Conservation (phyloP, 2,329 filamentous ascomycete species). For the Diplodia mutila region DNA sequence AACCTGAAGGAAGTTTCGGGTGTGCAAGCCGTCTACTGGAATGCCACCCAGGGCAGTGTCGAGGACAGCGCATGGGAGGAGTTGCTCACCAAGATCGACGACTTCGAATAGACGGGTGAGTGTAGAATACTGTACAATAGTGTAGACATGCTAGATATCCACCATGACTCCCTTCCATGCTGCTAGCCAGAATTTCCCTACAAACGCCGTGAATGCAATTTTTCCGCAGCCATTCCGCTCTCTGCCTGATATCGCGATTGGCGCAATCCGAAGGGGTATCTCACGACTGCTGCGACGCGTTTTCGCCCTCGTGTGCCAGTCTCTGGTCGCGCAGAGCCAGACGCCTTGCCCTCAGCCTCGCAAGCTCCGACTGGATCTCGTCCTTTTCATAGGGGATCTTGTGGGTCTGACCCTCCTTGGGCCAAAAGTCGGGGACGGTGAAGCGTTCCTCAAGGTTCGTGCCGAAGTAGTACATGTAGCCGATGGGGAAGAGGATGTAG, state of each 20-base stretch:
- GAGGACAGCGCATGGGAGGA: conserved; percentile 45
- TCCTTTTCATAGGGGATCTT: conserved; percentile 76
- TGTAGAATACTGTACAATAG: conserved; percentile 18
- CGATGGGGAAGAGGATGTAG: conserved; percentile 98
- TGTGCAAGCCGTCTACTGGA: conserved; percentile 80
- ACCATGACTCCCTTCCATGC: conserved; percentile 21
- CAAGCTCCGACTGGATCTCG: conserved; percentile 81
- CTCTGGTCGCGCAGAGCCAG: conserved; percentile 53
- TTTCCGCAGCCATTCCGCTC: neutral
- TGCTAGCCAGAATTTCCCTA: neutral
- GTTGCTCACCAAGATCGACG: conserved; percentile 40
- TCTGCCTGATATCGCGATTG: neutral
- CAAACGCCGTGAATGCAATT: conserved; percentile 21
- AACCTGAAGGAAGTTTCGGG: conserved; percentile 68
- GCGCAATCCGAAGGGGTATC: neutral
- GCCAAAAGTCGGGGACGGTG: conserved; percentile 90
- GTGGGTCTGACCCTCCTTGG: conserved; percentile 76
- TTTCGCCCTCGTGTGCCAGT: conserved; percentile 40
- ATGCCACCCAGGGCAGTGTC: conserved; percentile 53
- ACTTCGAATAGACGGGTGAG: conserved; percentile 17
- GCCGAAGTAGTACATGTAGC: conserved; percentile 99
- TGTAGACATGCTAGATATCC: neutral
- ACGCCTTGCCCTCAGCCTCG: conserved; percentile 64
- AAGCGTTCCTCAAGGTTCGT: conserved; percentile 92
- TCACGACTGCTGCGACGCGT: conserved; percentile 1